Evolutionary conservation across 805 yeast genomes (phyloP), one percentile per base, ranked within the genome.

Genomic region (Yarrowia hollandica): DNA sequence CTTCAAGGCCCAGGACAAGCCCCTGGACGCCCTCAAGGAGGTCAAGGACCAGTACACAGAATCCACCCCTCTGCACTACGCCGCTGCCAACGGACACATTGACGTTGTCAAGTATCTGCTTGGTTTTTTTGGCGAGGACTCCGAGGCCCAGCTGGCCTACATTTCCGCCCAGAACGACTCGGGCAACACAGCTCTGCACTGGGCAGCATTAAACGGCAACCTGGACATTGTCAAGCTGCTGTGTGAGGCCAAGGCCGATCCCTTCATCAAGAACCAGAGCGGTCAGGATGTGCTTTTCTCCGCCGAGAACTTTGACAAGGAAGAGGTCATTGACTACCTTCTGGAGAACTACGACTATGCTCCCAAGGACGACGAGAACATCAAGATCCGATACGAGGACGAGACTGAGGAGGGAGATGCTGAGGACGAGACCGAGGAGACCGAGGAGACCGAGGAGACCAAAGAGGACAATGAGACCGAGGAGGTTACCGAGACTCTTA

Each of bases 121-220:
- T 28, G 63, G 63, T 34, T 63, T 65, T 21, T 9, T 65, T 10
- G 28, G 35, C 8, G 48, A 28, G 19, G 37, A 46, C n/a, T 16
- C 46, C n/a, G 60, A 62, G 21, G 35, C 48, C 6, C 57, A 62
- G 28, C 78, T 82, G n/a, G 63, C 65, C 14, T 71, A 80, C 37
- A 78, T 83, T 16, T 79, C 82, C 62, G 67, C 72, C 16, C 77
- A 75, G 59, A 94, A 94, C 69, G 86, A 82, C 52, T 82, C 86
- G 18, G 99, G 98, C 1, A 94, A 94, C 71, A 91, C 99, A 0
- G 87, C 98, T 0, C 77, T 94, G 63, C 98, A 94, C 71, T 94
- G 99, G 99, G 97, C 98, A 0, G 80, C 96, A 0, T 80, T 83
- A 64, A 90, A 88, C 67, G 98, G 97, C 1, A 90, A 90, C 66